Conservation (phyloP, 192 early-diverging fungal species). For the Coemansia erecta region DNA sequence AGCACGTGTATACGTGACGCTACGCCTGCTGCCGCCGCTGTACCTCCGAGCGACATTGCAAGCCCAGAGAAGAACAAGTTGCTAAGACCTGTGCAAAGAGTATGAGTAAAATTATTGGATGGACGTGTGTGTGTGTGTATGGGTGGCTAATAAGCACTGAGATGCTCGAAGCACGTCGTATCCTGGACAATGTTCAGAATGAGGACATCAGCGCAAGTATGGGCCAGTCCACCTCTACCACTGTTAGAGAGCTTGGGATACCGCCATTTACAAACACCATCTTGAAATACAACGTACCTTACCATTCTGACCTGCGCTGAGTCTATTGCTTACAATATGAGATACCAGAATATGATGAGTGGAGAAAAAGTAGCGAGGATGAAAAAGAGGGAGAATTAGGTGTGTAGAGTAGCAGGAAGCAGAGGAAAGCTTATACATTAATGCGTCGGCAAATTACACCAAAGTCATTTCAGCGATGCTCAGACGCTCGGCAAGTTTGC, state of each 20-base stretch:
- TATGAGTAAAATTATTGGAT: too few relatives aligned
- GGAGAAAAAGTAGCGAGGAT: background rate
- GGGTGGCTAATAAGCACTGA: background rate
- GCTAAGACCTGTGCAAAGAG: background rate
- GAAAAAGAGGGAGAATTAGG: background rate
- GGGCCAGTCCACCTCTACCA: too few relatives aligned
- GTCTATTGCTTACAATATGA: background rate
- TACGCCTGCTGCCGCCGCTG: background rate
- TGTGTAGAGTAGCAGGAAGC: too few relatives aligned
- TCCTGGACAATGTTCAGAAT: too few relatives aligned
- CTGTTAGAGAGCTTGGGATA: too few relatives aligned
- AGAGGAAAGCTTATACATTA: too few relatives aligned
- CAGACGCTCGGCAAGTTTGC: too few relatives aligned
- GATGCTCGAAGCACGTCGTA: too few relatives aligned
- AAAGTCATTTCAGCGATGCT: too few relatives aligned
- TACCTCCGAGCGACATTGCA: constrained; percentile 16
- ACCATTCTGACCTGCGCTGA: background rate
- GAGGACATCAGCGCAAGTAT: too few relatives aligned
- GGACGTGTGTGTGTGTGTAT: background rate
- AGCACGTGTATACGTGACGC: constrained; percentile 61
- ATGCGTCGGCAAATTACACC: too few relatives aligned
- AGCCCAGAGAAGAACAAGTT: constrained; percentile 17
- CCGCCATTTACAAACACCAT: too few relatives aligned
- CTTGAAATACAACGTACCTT: background rate
- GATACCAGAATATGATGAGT: background rate